Evolutionary conservation across 805 yeast genomes (phyloP), one percentile per base, ranked within the genome.

Genomic region (Wickerhamiella nectarea): DNA sequence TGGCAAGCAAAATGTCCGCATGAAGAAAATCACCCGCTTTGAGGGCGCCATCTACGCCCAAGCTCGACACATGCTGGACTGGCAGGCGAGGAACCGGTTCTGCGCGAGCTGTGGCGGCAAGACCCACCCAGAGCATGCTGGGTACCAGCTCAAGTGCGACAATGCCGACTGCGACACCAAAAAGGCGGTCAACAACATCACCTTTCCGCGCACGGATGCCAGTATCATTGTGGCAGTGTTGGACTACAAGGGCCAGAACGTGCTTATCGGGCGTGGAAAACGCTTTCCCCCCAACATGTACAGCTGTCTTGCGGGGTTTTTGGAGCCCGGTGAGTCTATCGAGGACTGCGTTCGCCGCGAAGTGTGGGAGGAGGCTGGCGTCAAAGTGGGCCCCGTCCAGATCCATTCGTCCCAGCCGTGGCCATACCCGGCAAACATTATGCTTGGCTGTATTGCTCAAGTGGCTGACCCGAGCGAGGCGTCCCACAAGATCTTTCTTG

Each of bases 291-390:
- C 48, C n/a, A 59, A 64, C 41, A 73, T 84, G 77, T 89, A 79
- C 62, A 72, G 89, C 14, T 80, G 94, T 56, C 74, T 93, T 42
- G 95, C 97, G 3, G 98, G 97, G 3, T 91, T 91, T 61, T 77
- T 89, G 75, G 98, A 89, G 60, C 95, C 95, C 1, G 80, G 87
- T 22, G 98, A 89, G 64, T 76, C 93, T 2, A 76, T 89, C 17
- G 97, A 89, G 61, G 78, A 75, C 38, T 91, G 95, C 10, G 81
- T 89, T 18, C 66, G 78, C 36, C 68, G 98, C 50, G 98, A 89
- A 60, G 80, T 83, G 24, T 87, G 91, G 85, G 98, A 89, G 59
- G 98, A 89, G 61, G 79, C 96, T 4, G 98, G 98, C 6, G 80
- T 85, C 28, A 69, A 63, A 43, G 76, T 70, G 22, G 63, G 65